A percentile compares a stretch with the other conserved stretches of the same genome.
These are phyloP conservation scores for Abelmoschus esculentus DNA, from an alignment of 345 rosid genomes.

Conservation along the genomic window DNA sequence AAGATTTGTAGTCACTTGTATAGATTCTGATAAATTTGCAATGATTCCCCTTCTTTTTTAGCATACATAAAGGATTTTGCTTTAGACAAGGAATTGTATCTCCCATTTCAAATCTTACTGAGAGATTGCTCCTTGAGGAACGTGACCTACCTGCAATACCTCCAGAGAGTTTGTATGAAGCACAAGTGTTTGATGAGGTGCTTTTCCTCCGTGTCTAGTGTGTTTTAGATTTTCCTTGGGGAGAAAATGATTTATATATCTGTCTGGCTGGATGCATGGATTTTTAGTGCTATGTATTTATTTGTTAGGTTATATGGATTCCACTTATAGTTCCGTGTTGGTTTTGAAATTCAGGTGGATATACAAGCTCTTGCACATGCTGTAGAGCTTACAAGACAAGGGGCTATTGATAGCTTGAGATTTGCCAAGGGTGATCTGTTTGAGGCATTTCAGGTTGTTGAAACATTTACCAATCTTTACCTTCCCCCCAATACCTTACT, in stretches of 20 bases:
- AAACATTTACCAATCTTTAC: neutral
- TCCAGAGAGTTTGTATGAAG: conserved; percentile 59
- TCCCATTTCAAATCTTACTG: conserved; percentile 79
- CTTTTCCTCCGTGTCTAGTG: conserved; percentile 7
- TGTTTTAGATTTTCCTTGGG: conserved; percentile 2
- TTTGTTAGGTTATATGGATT: conserved; percentile 1
- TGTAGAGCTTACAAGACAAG: conserved; percentile 89
- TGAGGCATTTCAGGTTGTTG: conserved; percentile 82
- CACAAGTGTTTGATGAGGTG: conserved; percentile 95
- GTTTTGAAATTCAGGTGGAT: conserved; percentile 51
- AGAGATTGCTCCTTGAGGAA: conserved; percentile 80
- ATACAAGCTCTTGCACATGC: conserved; percentile 98
- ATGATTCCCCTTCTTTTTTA: conserved; percentile 19
- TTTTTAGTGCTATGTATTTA: neutral
- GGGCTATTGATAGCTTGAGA: conserved; percentile 91
- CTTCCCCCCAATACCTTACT: neutral
- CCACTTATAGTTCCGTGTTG: neutral
- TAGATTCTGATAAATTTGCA: conserved; percentile 2
- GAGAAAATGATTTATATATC: neutral
- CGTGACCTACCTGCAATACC: conserved; percentile 76
- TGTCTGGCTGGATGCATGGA: conserved; percentile 6
- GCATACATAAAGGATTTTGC: conserved; percentile 86
- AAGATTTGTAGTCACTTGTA: neutral
- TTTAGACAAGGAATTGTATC: conserved; percentile 66
- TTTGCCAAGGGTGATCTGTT: conserved; percentile 86